Conservation (phyloP, 164 flowering plant species). For the Cinnamomum micranthum region DNA sequence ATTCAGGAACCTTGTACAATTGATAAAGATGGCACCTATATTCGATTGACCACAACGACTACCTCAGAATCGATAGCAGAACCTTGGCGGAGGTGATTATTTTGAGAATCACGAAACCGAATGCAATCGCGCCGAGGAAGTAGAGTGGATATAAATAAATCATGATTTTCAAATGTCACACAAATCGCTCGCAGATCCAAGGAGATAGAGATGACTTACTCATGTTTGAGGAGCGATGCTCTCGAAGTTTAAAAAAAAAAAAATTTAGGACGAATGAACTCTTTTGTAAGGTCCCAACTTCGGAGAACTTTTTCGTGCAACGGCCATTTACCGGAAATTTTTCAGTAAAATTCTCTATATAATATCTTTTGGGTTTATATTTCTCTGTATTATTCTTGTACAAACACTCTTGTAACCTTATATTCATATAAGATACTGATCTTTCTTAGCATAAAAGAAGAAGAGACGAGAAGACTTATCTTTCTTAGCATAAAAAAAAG, state of each 20-base stretch:
- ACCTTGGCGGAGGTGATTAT: not conserved
- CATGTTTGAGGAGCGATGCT: not conserved
- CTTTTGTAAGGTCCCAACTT: too few species aligned
- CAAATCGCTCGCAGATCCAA: not conserved
- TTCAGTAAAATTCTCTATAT: too few species aligned
- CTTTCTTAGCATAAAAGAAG: too few species aligned
- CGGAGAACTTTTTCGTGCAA: too few species aligned
- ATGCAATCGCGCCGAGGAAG: not conserved
- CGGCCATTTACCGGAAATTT: too few species aligned
- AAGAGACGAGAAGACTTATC: too few species aligned
- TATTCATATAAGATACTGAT: too few species aligned
- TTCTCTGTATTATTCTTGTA: too few species aligned
- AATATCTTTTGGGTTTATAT: too few species aligned
- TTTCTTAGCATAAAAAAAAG: too few species aligned
- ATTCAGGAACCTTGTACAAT: slow-evolving; percentile 55
- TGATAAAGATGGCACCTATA: slow-evolving; percentile 48
- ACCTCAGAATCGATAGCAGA: slow-evolving; percentile 14
- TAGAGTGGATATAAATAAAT: not conserved
- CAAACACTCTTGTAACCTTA: too few species aligned
- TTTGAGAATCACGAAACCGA: slow-evolving; percentile 6
- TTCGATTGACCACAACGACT: slow-evolving; percentile 25
- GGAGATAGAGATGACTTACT: not conserved
- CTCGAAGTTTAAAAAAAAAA: rapidly evolving
- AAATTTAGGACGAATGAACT: too few species aligned
- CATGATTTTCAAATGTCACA: not conserved